Percentiles rank a stretch among this genome's conserved stretches.
Evolutionary conservation across 2,329 filamentous ascomycete species (phyloP).

Genomic region (Pseudonectria foliicola): DNA sequence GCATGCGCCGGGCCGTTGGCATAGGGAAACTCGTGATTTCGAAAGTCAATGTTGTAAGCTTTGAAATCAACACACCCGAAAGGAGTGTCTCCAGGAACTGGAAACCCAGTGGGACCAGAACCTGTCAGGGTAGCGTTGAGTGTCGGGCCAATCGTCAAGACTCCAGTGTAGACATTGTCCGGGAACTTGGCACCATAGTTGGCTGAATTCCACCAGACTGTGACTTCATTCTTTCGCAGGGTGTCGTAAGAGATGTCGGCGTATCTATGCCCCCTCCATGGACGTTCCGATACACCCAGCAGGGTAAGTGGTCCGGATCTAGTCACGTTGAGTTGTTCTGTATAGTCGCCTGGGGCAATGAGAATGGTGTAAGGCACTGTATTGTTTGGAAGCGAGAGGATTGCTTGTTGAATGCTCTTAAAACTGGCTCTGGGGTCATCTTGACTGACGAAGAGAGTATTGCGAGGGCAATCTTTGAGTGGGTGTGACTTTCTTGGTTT

Average conservation of each 20-base stretch:
- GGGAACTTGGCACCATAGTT: constrained; percentile 35
- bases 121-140: constrained; percentile 57
- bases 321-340: constrained; percentile 59
- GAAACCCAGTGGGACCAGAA: constrained; percentile 52
- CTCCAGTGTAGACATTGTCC: constrained; percentile 57
- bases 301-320: constrained; percentile 53
- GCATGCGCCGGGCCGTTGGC: constrained; percentile 52
- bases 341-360: constrained; percentile 53
- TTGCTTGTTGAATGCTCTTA: constrained; percentile 30
- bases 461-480: constrained; percentile 26
- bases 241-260: constrained; percentile 38
- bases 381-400: constrained; percentile 26
- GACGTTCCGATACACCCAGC: constrained; percentile 47
- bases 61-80: constrained; percentile 59
- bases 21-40: constrained; percentile 48
- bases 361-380: constrained; percentile 37
- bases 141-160: constrained; percentile 56
- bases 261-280: constrained; percentile 25
- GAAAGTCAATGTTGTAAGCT: constrained; percentile 60
- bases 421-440: constrained; percentile 25
- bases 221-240: constrained; percentile 38
- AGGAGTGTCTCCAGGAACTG: constrained; percentile 52
- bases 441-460: constrained; percentile 30
- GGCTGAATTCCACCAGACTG: constrained; percentile 51
- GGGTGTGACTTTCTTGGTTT: neutral